Base-by-base conservation (phyloP, 192 early-diverging fungal genomes). In the Dispira simplex region DNA sequence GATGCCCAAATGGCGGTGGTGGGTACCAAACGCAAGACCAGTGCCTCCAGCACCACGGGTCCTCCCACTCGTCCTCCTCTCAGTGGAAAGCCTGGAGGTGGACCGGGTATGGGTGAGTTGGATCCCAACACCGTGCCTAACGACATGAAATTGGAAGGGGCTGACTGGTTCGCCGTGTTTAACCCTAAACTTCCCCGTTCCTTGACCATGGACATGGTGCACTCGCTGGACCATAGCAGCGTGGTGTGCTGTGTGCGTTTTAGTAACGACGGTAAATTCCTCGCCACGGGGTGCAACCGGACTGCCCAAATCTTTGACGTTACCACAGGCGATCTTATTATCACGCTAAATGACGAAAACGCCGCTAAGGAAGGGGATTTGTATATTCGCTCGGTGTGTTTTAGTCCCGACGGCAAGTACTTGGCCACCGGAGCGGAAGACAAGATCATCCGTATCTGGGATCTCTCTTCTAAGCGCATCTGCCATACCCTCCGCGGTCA, bases 201-300 rank as follows among this genome's bases (percentile, higher is more conserved):
- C 59, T 73, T 85, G 26, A 78, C 83, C 62, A 84, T 87, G 13
- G 84, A 86, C 54, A 67, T 85, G 49, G 69, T 87, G 44, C 78
- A 81, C 59, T 72, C 76, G 63, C 70, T 85, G 54, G 77, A 82
- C 49, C 86, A 89, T 70, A 70, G 59, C 63, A 91, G 90, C 68
- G 95, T 98, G 18, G 95, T 98, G 9, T 98, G 95, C 75, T 98
- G 92, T 70, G 92, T 97, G 49, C 89, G 89, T 63, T 98, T 98
- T 66, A 95, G 91, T 62, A 79, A 84, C 18, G 92, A 97, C 70
- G 95, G 95, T 49, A 83, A 85, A 70, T 85, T 81, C 56, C 81
- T 98, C 49, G 95, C 93, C 28, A 92, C 94, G 11, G 95, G 95
- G 13, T 95, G 91, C 75, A 98, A 96, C 71, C 84, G 85, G 28